Percentiles rank a stretch among this genome's conserved stretches.
Evolutionary conservation across 305 asterid genomes (phyloP).

Genomic region (Solanum chacoense): DNA sequence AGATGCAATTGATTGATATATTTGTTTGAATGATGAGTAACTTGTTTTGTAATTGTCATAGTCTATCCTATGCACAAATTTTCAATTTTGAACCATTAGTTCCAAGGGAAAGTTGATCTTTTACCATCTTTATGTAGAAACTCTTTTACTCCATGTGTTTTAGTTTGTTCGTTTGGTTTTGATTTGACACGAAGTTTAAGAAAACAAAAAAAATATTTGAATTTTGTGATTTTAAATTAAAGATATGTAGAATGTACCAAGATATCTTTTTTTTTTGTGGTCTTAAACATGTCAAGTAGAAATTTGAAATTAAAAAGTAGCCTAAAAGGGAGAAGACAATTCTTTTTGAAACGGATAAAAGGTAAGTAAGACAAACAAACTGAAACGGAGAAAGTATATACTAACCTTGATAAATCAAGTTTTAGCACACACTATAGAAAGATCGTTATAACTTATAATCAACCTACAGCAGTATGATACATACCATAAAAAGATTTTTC

Average conservation of each 20-base stretch:
- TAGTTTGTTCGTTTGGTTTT: not conserved
- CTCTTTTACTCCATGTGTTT: no score
- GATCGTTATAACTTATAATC: not conserved
- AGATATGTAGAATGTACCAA: not conserved
- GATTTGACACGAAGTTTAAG: not conserved
- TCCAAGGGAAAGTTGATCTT: not conserved
- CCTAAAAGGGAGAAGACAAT: not conserved
- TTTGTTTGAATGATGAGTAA: not conserved
- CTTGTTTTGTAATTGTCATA: not conserved
- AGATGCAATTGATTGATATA: not conserved
- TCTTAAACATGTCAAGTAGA: not conserved
- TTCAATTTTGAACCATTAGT: not conserved
- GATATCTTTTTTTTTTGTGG: not conserved
- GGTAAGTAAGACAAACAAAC: not conserved
- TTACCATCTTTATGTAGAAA: not conserved
- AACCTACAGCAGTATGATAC: not conserved
- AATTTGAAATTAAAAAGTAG: not conserved
- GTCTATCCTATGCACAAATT: not conserved
- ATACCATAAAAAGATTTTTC: not conserved
- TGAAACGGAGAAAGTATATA: not conserved
- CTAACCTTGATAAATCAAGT: not conserved
- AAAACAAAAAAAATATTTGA: no score
- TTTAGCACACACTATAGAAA: not conserved
- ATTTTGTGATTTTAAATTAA: not conserved
- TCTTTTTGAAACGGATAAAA: no score